These are phyloP conservation scores for Colletotrichum trifolii DNA, from an alignment of 2,329 filamentous ascomycete genomes.

Conservation along the genomic window DNA sequence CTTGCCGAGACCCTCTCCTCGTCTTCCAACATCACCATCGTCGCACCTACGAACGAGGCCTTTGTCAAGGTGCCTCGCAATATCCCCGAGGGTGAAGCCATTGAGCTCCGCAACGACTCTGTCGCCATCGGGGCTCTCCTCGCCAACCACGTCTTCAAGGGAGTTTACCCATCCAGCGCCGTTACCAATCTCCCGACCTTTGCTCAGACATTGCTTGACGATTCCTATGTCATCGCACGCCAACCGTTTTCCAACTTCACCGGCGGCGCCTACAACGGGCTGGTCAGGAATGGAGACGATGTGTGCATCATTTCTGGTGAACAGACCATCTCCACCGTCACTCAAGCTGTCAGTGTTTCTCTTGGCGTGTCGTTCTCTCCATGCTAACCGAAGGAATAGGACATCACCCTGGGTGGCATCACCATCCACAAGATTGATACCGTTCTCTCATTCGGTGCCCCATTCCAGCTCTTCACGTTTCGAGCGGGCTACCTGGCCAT, in stretches of 20 bases:
- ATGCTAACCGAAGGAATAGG: conserved; percentile 34
- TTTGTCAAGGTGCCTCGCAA: conserved; percentile 46
- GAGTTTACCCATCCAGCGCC: conserved; percentile 43
- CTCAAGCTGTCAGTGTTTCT: conserved; percentile 41
- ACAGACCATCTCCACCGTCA: conserved; percentile 46
- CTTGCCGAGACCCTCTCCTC: conserved; percentile 46
- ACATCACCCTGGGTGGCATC: conserved; percentile 44
- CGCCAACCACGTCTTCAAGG: conserved; percentile 47
- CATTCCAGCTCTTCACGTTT: conserved; percentile 45
- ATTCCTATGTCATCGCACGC: conserved; percentile 42
- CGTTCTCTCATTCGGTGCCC: conserved; percentile 43
- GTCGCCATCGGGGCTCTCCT: conserved; percentile 46
- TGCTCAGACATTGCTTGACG: conserved; percentile 44
- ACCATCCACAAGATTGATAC: conserved; percentile 47
- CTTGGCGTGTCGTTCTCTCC: neutral
- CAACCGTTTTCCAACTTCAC: conserved; percentile 52
- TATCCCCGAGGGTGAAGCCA: conserved; percentile 47
- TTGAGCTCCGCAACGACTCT: conserved; percentile 43
- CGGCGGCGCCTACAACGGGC: conserved; percentile 49
- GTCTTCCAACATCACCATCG: conserved; percentile 48
- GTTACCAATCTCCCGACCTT: conserved; percentile 45
- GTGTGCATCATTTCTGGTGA: conserved; percentile 49
- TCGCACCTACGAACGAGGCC: conserved; percentile 49
- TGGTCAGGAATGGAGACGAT: conserved; percentile 45
- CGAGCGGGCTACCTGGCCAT: conserved; percentile 43